Base-by-base conservation (phyloP, 768 basidiomycete genomes). In the Megacollybia marginata region DNA sequence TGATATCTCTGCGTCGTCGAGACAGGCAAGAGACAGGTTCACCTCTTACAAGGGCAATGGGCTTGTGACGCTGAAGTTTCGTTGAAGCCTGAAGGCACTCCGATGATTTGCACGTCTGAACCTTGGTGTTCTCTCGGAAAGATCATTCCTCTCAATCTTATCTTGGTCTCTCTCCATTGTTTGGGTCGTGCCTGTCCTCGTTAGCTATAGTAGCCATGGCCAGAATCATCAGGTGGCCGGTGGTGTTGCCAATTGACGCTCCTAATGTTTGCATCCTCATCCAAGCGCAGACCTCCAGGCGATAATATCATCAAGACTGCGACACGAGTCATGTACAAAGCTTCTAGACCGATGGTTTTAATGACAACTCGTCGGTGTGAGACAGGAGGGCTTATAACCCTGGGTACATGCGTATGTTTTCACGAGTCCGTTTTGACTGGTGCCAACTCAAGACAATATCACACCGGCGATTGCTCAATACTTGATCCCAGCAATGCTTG, bases 321-420 rank as follows among this genome's bases (percentile, higher is more conserved):
- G 10, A 56, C 51, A 1, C 57, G 59, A 2, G 46, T 54, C 5
- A 60, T 60, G 59, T 60, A 60, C 47, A 40, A 56, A 49, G 50
- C 57, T 2, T 52, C 55, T 10, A 36, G 46, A 8, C 59, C 59
- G 8, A 33, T 23, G 54, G 48, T 23, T 60, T 58, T 44, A 40
- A 48, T 8, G 57, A 60, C n/a, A 38, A 16, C 10, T 20, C 44
- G 33, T 36, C 58, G 57, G 2, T 50, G 54, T 15, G 59, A 57
- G 9, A 57, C 58, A 31, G 57, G 59, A 16, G 47, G 52, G 1
- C 44, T 55, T 18, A 28, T 42, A 11, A 48, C 51, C 1, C 42
- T 60, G 59, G 59, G 57, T 60, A 19, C 59, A 60, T 36, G 59
- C 59, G 59, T 60, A 19, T 48, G 59, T 48, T 33, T 12, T 32